Evolutionary conservation across 1,139 yeast species (phyloP), one percentile per base, ranked within the genome.

Genomic region (Yamadazyma triangularis): DNA sequence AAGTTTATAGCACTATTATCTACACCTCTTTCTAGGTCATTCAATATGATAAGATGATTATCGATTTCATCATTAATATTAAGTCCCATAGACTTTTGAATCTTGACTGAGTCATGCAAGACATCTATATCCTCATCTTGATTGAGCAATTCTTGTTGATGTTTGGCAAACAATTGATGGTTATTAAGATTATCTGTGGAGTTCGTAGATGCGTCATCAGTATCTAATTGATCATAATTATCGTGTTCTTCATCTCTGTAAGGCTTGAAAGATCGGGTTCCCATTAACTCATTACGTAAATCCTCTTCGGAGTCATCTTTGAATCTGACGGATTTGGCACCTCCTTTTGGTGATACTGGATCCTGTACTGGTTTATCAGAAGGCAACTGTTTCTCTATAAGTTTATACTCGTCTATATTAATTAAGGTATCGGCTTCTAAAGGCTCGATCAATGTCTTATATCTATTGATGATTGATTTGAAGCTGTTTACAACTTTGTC

Each of bases 11-110:
- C 70, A 5, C 84, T 70, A 20, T 60, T 47, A 39, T 79, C 88
- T 10, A 83, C 73, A 13, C 83, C 79, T 22, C 59, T 58, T 45
- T 86, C 95, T 29, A 86, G 64, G 45, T 85, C 94, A 42, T 77
- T 77, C 35, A 86, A 60, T 24, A 85, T 46, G 16, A 80, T 80
- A 45, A 82, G 55, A 40, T 86, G 95, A 24, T 76, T 75, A 36
- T 73, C 79, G 16, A 86, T 53, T 48, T 86, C 95, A 13, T 64
- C 69, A 45, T 80, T 75, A 19, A 86, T 84, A 28, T 66, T 69
- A 11, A 70, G 47, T 8, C 93, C 83, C 60, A 86, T 72, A 22
- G 66, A 65, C 40, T 77, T 78, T 52, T 84, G 95, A 19, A 79
- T 64, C 19, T 69, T 60, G 1, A 86, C 79, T 13, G 87, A 78